Conservation (phyloP, 306 rosid genomes). For the Vigna radiata region DNA sequence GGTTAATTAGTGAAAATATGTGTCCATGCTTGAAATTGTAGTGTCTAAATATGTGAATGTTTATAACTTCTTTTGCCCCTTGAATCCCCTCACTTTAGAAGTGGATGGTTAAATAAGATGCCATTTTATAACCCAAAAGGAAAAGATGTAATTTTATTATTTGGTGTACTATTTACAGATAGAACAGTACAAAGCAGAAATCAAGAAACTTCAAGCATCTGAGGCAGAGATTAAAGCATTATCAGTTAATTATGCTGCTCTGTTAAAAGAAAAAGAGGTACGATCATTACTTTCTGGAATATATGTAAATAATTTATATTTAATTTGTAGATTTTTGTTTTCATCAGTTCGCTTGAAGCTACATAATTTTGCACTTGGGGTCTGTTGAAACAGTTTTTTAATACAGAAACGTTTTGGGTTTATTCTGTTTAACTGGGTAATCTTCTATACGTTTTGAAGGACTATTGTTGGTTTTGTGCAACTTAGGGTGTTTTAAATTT, state of each 20-base stretch:
- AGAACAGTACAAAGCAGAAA: constrained; percentile 68
- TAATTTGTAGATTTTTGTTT: not conserved
- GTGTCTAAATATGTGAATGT: not conserved
- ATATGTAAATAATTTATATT: not conserved
- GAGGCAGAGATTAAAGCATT: constrained; percentile 85
- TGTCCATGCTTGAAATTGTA: constrained; percentile 3
- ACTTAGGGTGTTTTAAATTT: constrained; percentile 12
- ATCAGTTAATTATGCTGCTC: constrained; percentile 75
- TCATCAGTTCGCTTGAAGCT: constrained; percentile 19
- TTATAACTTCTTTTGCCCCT: not conserved
- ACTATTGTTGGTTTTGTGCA: not conserved
- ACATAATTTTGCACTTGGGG: constrained; percentile 9
- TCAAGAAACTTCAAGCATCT: constrained; percentile 79
- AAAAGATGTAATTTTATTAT: constrained; percentile 26
- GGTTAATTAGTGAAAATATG: not conserved
- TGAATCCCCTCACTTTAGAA: not conserved
- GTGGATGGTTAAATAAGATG: constrained; percentile 27
- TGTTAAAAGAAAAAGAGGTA: constrained; percentile 86
- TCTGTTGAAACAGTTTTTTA: not conserved
- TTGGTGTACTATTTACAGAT: constrained; percentile 51
- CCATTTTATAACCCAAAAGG: constrained; percentile 8
- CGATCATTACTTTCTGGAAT: not conserved
- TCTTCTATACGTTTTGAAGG: constrained; percentile 1
- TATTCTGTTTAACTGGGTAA: constrained; percentile 6
- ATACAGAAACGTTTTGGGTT: constrained; percentile 7